Base-by-base conservation (phyloP, 2,329 filamentous ascomycete species). In the Fusarium anthophilum region DNA sequence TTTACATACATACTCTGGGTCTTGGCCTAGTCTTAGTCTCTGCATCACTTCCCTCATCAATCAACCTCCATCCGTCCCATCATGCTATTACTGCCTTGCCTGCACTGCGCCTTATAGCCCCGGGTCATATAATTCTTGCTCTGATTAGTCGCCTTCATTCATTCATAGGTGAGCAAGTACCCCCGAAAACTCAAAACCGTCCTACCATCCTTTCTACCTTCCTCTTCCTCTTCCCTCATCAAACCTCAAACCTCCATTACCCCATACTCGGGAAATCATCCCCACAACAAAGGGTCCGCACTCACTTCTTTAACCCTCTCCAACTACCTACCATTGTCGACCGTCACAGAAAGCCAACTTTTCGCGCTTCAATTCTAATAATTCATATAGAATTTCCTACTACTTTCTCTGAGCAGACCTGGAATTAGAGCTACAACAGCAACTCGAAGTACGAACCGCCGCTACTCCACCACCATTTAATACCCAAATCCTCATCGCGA, bases 181-280 rank as follows among this genome's bases (percentile, higher is more conserved):
- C 47, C 60, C 37, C 45, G 68, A 66, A 55, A 50, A 37, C 43
- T 51, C 56, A 51, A 59, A 37, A 54, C 53, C 44, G 58, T 61
- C 60, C 59, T 32, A 39, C 53, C 45, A 43, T 48, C 45, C 30
- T 50, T 60, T 43, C 26, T 57, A 57, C 50, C 50, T 65, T 53
- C 64, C 48, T 63, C 66, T 55, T 58, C 20, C 55, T 65, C 62
- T 66, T 44, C 28, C 65, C 48, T 74, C 63, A 53, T 62, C 47
- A 53, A 60, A 57, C 61, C 44, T 66, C 66, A 66, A 51, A 30
- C 66, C 68, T 58, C 32, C 32, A 35, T 35, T 77, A 79, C 77
- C 77, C 77, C 77, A 79, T 79, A 79, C 69, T 78, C 65, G 54
- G 56, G 66, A 63, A n/a, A 38, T 48, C 37, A 63, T 75, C 77